Evolutionary conservation across 2,329 filamentous ascomycete genomes (phyloP), one percentile per base, ranked within the genome.

Genomic region (Achaetomium macrosporum): DNA sequence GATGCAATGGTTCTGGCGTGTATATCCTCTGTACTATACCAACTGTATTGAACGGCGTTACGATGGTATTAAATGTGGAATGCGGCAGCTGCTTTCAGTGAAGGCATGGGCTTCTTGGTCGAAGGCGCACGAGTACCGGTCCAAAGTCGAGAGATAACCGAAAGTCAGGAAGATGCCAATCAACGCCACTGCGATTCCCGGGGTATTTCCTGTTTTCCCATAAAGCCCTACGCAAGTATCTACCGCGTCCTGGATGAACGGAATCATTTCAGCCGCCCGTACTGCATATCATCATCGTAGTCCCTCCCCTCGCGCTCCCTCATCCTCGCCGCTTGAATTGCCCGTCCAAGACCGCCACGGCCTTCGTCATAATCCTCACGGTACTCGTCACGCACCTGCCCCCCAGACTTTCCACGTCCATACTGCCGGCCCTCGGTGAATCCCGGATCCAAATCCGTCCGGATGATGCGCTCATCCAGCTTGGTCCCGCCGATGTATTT

Each of bases 401-500:
- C 93, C 54, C 93, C 93, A 56, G 89, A 95, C 76, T 95, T 96
- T 64, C 92, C 92, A 49, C 92, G 84, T 57, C 90, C 93, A 69
- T 96, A 99, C 73, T 99, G 93, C 56, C 93, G 82, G 7, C 93
- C 93, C 74, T 99, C 93, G 62, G 91, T 84, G 63, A 99, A 99
- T 2, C 93, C 93, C 31, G 95, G 91, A 66, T 99, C 93, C 45
- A 97, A 72, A 73, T 99, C 93, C 20, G 92, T 96, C 55, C 93
- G 81, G 66, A 99, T 96, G 66, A 99, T 86, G 63, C 93, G 85
- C 77, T 99, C 93, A 70, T 99, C 93, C 42, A 99, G 81, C 76
- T 99, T 99, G 35, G 93, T 99, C 53, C 93, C 93, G 51, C 93
- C 93, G 65, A 99, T 86, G 69, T 97, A 99, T 73, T 97, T 99